These are phyloP conservation scores for Nannochloropsis oceanica DNA, from an alignment of 108 stramenopile genomes.

Conservation along the genomic window DNA sequence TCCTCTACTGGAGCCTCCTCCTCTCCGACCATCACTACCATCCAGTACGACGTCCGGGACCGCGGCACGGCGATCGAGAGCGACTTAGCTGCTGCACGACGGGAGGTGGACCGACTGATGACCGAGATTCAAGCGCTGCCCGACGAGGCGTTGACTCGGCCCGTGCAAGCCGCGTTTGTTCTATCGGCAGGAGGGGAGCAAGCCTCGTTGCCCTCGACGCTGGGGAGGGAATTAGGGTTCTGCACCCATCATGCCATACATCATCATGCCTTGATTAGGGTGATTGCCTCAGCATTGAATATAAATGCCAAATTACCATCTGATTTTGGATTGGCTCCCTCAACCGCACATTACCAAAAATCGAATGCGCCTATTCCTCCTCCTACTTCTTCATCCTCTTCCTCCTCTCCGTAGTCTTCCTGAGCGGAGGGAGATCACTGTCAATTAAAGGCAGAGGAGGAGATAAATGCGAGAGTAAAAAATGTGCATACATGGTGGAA, in stretches of 20 bases:
- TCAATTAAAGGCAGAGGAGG: too few relatives aligned
- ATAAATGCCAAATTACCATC: background rate
- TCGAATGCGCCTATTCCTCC: background rate
- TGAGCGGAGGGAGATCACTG: too few relatives aligned
- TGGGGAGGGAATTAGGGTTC: background rate
- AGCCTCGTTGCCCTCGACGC: background rate
- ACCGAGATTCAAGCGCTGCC: background rate
- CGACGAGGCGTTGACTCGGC: background rate
- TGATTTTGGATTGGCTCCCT: background rate
- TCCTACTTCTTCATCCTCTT: background rate
- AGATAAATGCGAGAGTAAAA: too few relatives aligned
- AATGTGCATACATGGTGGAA: too few relatives aligned
- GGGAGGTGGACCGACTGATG: background rate
- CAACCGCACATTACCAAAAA: background rate
- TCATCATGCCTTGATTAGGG: background rate
- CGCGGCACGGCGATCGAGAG: background rate
- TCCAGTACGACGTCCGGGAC: background rate
- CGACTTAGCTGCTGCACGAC: background rate
- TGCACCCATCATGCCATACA: background rate
- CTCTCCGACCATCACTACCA: background rate
- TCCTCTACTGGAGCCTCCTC: background rate
- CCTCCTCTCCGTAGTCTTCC: background rate
- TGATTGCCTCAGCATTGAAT: background rate
- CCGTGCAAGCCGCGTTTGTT: background rate
- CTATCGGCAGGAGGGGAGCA: background rate